These are phyloP conservation scores for Spinellus fusiger DNA, from an alignment of 192 early-diverging fungal genomes.

Conservation along the genomic window DNA sequence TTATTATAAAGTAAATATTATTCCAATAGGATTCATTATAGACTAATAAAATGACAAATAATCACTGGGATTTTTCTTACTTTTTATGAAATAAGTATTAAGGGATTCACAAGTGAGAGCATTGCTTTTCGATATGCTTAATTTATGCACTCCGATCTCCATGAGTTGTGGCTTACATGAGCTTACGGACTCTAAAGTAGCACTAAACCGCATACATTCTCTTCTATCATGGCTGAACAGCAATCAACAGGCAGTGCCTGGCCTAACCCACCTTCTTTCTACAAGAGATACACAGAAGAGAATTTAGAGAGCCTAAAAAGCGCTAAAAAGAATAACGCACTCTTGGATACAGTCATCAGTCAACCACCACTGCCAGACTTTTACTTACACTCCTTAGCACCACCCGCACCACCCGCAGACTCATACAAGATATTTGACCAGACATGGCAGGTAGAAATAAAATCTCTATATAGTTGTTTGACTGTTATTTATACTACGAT, in stretches of 20 bases:
- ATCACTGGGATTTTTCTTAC: too few species aligned
- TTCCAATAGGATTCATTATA: too few species aligned
- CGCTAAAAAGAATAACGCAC: conserved; percentile 1
- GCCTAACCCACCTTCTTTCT: conserved; percentile 67
- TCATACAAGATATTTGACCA: conserved; percentile 61
- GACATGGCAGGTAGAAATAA: conserved; percentile 52
- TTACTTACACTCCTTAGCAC: conserved; percentile 38
- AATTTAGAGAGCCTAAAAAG: conserved; percentile 43
- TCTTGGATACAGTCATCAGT: conserved; percentile 23
- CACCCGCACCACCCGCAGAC: conserved; percentile 52
- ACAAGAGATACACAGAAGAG: conserved; percentile 52
- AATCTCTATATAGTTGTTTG: background rate
- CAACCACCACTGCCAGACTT: conserved; percentile 31
- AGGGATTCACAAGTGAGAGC: too few species aligned
- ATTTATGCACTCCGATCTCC: too few species aligned
- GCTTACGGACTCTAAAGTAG: too few species aligned
- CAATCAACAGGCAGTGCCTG: conserved; percentile 37
- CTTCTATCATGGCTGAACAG: conserved; percentile 19
- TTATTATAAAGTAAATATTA: too few species aligned
- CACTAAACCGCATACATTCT: too few species aligned
- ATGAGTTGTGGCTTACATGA: background rate
- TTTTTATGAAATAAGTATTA: too few species aligned
- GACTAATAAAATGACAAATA: too few species aligned
- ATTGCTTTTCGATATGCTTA: too few species aligned
- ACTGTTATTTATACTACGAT: background rate